These are phyloP conservation scores for Melastoma malabathricum DNA, from an alignment of 345 rosid species.

Conservation along the genomic window DNA sequence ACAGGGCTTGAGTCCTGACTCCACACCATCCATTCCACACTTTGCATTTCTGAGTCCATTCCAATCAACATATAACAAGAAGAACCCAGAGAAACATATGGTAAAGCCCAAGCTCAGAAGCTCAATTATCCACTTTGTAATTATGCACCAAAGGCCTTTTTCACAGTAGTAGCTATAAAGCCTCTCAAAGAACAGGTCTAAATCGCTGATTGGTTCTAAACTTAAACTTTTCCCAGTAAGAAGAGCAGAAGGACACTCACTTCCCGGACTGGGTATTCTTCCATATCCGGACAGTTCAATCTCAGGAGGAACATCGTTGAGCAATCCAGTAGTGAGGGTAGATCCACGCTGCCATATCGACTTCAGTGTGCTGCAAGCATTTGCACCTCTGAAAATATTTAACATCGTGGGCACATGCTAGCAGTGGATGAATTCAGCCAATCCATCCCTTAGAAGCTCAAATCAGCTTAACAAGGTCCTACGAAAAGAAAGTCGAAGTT, in stretches of 20 bases:
- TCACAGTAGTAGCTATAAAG: slow-evolving; percentile 87
- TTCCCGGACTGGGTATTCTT: slow-evolving; percentile 81
- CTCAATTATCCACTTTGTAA: slow-evolving; percentile 91
- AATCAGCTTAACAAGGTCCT: no score
- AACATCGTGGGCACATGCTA: slow-evolving; percentile 68
- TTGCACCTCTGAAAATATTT: slow-evolving; percentile 48
- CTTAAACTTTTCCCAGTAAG: slow-evolving; percentile 85
- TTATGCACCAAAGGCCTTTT: slow-evolving; percentile 94
- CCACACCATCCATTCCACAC: slow-evolving; percentile 98
- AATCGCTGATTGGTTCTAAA: slow-evolving; percentile 70
- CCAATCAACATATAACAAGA: slow-evolving; percentile 91
- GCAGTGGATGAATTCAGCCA: slow-evolving; percentile 44
- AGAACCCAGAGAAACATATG: slow-evolving; percentile 91
- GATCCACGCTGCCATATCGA: slow-evolving; percentile 63
- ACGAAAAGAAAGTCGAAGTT: no score
- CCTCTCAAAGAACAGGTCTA: slow-evolving; percentile 88
- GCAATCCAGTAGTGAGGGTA: slow-evolving; percentile 67
- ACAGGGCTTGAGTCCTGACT: slow-evolving; percentile 91
- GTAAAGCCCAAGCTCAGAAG: slow-evolving; percentile 81
- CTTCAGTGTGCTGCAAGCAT: slow-evolving; percentile 47
- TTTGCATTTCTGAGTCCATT: slow-evolving; percentile 96
- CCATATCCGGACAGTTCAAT: slow-evolving; percentile 80
- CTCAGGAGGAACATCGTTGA: slow-evolving; percentile 64
- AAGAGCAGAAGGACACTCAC: slow-evolving; percentile 93
- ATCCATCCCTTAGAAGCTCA: slow-evolving; percentile 60